Base-by-base conservation (phyloP, 768 basidiomycete species). In the Hericium rajendrae region DNA sequence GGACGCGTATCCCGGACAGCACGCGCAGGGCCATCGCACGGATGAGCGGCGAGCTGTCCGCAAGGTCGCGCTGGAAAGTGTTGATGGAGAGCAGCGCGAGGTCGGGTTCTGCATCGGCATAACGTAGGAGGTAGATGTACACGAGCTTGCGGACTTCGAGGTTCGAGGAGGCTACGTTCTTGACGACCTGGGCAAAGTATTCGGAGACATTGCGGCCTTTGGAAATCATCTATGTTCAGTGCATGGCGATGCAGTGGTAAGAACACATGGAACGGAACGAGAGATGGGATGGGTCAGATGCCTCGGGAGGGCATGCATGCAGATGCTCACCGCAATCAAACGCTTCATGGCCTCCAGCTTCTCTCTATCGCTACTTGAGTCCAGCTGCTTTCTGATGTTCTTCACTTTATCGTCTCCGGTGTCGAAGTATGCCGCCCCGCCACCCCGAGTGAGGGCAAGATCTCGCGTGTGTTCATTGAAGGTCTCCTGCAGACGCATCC, bases 161-260 rank as follows among this genome's bases (percentile, higher is more conserved):
- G 67, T 91, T 91, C 56, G 84, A 83, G 2, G 93, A 90, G 2
- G 92, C 92, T 41, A 98, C 95, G 65, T 94, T 94, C 76, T 94
- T 97, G 65, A 97, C 94, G 26, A 99, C 97, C 67, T 90, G 89
- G 4, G 97, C 90, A 66, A 98, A 98, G 79, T 93, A 94, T 59
- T 86, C 82, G 24, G 94, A 87, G 61, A 97, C 91, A 62, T 92
- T 87, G 55, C 91, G 85, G 51, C 86, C 86, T 75, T 95, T 94
- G 40, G 91, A 93, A 55, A 95, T 94, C 70, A 95, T 81, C 91
- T 94, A 67, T 46, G 49, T 16, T 6, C 16, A 26, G 24, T 16
- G 28, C 49, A 51, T 22, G 49, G 22, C 0, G 9, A 51, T 51
- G 15, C 43, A 12, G 11, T 9, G 4, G 49, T 46, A 6, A 51